Evolutionary conservation across 2,329 filamentous ascomycete genomes (phyloP).

Genomic region (Claviceps sp.): DNA sequence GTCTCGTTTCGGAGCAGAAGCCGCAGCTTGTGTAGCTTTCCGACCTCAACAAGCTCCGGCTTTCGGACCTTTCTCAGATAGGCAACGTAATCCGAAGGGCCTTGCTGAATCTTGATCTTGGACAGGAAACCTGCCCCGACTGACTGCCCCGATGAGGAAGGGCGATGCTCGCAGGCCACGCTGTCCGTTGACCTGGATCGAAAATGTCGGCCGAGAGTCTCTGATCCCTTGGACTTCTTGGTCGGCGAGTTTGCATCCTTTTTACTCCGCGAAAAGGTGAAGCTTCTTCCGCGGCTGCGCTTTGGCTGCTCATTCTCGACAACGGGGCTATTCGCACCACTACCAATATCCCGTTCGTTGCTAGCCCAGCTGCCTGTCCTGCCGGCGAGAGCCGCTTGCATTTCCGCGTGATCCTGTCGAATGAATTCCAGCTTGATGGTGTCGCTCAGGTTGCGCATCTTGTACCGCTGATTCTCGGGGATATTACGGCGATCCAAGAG

Average conservation of each 20-base stretch:
- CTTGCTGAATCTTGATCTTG: slow-evolving; percentile 60
- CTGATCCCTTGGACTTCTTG: slow-evolving; percentile 55
- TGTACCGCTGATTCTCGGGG: slow-evolving; percentile 82
- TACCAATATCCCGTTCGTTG: slow-evolving; percentile 16
- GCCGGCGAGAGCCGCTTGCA: slow-evolving; percentile 33
- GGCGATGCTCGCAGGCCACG: slow-evolving; percentile 43
- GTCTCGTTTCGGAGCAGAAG: slow-evolving; percentile 87
- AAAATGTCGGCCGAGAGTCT: slow-evolving; percentile 50
- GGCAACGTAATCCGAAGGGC: slow-evolving; percentile 71
- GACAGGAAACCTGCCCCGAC: slow-evolving; percentile 46
- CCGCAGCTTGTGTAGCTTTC: slow-evolving; percentile 84
- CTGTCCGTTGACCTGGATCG: slow-evolving; percentile 63
- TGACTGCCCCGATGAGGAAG: slow-evolving; percentile 34
- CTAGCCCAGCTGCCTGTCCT: slow-evolving; percentile 25
- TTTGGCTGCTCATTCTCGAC: slow-evolving; percentile 37
- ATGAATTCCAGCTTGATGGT: slow-evolving; percentile 95
- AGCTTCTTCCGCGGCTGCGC: slow-evolving; percentile 40
- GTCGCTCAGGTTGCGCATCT: slow-evolving; percentile 80
- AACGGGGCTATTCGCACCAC: slow-evolving; percentile 23
- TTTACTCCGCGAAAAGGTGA: slow-evolving; percentile 56
- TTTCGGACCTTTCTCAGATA: slow-evolving; percentile 73
- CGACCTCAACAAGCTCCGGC: slow-evolving; percentile 79
- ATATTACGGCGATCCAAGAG: slow-evolving; percentile 80
- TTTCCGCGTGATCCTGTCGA: slow-evolving; percentile 70
- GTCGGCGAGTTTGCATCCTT: slow-evolving; percentile 53